A percentile compares a stretch with the other conserved stretches of the same genome.
Evolutionary conservation across 192 early-diverging fungal species (phyloP).

Genomic region (Spizellomyces sp.): DNA sequence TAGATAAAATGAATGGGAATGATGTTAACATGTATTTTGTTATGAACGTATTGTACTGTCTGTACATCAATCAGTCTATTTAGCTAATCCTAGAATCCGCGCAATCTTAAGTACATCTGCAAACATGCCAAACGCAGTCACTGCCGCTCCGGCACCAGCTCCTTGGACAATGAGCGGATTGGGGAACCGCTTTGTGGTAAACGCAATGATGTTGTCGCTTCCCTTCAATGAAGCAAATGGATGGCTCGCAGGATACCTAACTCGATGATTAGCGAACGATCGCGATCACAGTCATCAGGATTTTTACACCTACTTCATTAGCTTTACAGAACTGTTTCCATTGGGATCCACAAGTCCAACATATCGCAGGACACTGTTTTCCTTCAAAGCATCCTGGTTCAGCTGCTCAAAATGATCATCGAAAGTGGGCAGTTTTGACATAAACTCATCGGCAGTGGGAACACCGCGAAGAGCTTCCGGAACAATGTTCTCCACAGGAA

Average conservation of each 20-base stretch:
- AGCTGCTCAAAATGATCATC: conserved; percentile 85
- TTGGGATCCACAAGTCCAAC: conserved; percentile 86
- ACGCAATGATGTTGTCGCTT: conserved; percentile 97
- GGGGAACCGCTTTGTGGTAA: conserved; percentile 93
- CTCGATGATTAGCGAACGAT: not conserved
- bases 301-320: conserved; percentile 57
- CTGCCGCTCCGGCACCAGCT: conserved; percentile 92
- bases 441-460: conserved; percentile 78
- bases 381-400: conserved; percentile 73
- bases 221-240: conserved; percentile 96
- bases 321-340: conserved; percentile 74
- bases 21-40: too few species aligned
- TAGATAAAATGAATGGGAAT: too few species aligned
- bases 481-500: conserved; percentile 95
- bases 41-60: too few species aligned
- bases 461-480: conserved; percentile 79
- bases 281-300: not conserved
- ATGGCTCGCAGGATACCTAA: conserved; percentile 78
- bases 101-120: conserved; percentile 87
- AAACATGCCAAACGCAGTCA: conserved; percentile 98
- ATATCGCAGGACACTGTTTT: conserved; percentile 85
- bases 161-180: conserved; percentile 95
- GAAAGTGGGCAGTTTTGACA: conserved; percentile 78
- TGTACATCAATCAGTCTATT: too few species aligned
- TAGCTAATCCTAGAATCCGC: not conserved